Base-by-base conservation (phyloP, 805 yeast species). In the Candida rishiriensis region DNA sequence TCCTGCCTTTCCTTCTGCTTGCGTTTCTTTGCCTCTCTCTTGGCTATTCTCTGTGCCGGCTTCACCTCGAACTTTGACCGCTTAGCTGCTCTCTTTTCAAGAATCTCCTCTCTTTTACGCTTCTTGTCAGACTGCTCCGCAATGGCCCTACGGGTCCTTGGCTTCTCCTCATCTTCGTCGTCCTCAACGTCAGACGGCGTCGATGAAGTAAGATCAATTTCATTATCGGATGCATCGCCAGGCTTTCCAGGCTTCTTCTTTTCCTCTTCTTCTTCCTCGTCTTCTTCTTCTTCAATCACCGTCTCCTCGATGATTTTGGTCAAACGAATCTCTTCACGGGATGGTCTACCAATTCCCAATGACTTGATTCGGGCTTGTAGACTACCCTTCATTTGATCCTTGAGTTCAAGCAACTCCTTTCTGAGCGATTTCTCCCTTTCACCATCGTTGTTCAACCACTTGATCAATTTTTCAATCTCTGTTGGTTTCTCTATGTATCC, bases 391-490 rank as follows among this genome's bases (percentile, higher is more conserved):
- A 85, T 71, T 14, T 75, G 72, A 10, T 77, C 83, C 49, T 76
- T 73, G 18, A 80, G 71, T 3, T 65, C 62, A 8, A 65, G 58
- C 36, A 87, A 59, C 53, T 85, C 95, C 52, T 82, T 83, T 34
- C 78, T 66, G 38, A 90, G 70, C 32, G 67, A 71, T 14, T 79
- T 72, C 57, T 89, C 97, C 38, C 95, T 68, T 41, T 67, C 69
- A 3, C 97, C 97, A 75, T 83, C 79, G 3, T 78, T 80, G 52
- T 84, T 81, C 40, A 89, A 67, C 88, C 91, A 84, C n/a, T 64
- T 59, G 9, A 82, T 46, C 21, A 90, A 57, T 12, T 59, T 59
- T 1, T 75, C 77, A 29, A 88, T 61, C 34, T 84, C 83, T n/a
- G 72, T 76, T 0, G 74, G 69, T 2, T 59, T 66, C 51, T 88